phyloP scores from a whole-genome alignment of 331 rosid species.

The Saraca asoca region DNA sequence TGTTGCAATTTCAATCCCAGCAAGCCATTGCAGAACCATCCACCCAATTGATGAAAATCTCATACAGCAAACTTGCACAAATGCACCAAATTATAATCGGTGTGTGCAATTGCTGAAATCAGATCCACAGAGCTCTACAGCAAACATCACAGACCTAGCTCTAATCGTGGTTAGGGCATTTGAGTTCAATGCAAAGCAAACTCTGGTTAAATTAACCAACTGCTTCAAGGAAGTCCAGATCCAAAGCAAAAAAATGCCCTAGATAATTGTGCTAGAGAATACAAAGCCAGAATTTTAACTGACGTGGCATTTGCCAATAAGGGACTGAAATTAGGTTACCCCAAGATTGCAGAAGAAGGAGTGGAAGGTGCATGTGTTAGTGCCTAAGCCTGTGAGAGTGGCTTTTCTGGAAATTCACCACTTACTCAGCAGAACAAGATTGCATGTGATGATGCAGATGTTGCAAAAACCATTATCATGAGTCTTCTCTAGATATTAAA shows the following conservation, averaged over 20 bases:
- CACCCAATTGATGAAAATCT: constrained; percentile 12
- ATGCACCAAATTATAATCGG: constrained; percentile 47
- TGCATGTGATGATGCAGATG: neutral
- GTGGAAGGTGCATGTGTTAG: constrained; percentile 45
- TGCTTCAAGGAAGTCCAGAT: constrained; percentile 30
- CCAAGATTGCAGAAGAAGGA: constrained; percentile 47
- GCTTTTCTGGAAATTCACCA: constrained; percentile 44
- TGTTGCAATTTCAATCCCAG: constrained; percentile 21
- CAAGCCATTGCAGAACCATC: constrained; percentile 26
- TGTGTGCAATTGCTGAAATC: constrained; percentile 43
- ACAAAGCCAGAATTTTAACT: constrained; percentile 22
- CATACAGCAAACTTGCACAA: constrained; percentile 47
- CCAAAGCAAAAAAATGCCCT: constrained; percentile 17
- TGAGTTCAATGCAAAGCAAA: constrained; percentile 39
- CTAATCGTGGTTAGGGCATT: constrained; percentile 50
- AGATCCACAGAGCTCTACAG: constrained; percentile 31
- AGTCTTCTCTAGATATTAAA: neutral
- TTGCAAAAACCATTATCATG: constrained; percentile 25
- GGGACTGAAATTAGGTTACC: constrained; percentile 47
- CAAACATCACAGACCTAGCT: constrained; percentile 49
- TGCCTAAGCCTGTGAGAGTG: constrained; percentile 41
- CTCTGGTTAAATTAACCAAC: constrained; percentile 25
- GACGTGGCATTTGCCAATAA: constrained; percentile 48
- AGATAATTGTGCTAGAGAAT: constrained; percentile 39
- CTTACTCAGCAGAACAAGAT: constrained; percentile 40